phyloP scores from a whole-genome alignment of 1,139 yeast species.

The Candida buenavistaensis region DNA sequence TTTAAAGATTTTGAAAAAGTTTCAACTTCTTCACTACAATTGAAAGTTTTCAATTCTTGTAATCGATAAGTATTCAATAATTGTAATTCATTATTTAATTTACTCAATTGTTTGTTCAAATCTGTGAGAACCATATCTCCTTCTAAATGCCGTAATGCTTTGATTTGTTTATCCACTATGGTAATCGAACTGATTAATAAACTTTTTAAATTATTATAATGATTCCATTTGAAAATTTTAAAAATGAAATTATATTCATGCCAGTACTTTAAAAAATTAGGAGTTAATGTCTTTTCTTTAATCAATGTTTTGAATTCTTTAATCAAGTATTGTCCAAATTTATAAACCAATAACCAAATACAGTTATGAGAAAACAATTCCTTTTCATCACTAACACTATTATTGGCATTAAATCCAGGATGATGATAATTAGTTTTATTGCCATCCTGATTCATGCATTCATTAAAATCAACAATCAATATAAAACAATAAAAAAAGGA shows the following conservation, averaged over 20 bases:
- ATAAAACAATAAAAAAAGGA: slow-evolving; percentile 26
- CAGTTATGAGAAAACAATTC: slow-evolving; percentile 17
- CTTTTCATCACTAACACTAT: slow-evolving; percentile 10
- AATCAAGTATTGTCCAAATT: slow-evolving; percentile 19
- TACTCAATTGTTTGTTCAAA: slow-evolving; percentile 9
- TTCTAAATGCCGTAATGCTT: slow-evolving; percentile 8
- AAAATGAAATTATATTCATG: slow-evolving; percentile 18
- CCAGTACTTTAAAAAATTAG: slow-evolving; percentile 17
- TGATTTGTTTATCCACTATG: slow-evolving; percentile 17
- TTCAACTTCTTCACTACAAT: slow-evolving; percentile 6
- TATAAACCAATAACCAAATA: slow-evolving; percentile 23
- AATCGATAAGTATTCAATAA: slow-evolving; percentile 12
- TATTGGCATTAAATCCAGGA: slow-evolving; percentile 31
- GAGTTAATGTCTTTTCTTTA: slow-evolving; percentile 2
- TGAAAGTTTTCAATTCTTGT: slow-evolving; percentile 8
- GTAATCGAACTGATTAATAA: slow-evolving; percentile 16
- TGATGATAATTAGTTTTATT: slow-evolving; percentile 13
- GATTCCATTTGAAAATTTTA: slow-evolving; percentile 19
- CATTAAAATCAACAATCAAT: slow-evolving; percentile 24
- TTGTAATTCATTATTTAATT: slow-evolving; percentile 10
- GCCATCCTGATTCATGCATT: slow-evolving; percentile 12
- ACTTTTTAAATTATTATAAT: slow-evolving; percentile 17
- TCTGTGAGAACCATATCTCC: slow-evolving; percentile 1
- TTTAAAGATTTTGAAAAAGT: slow-evolving; percentile 4
- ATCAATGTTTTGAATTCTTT: slow-evolving; percentile 13